Conservation (phyloP, 306 rosid species). For the Gynostemma pentaphyllum region DNA sequence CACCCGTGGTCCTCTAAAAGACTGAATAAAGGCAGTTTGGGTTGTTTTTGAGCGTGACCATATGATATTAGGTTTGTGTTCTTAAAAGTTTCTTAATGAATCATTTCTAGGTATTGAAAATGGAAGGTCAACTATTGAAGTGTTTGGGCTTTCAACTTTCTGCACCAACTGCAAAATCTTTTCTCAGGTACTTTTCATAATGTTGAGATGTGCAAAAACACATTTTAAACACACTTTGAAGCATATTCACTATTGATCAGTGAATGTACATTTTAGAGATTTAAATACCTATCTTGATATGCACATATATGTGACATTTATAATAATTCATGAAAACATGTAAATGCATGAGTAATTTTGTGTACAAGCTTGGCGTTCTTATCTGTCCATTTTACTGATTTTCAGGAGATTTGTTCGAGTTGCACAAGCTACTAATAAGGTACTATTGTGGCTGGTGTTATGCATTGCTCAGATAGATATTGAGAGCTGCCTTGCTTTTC, state of each 20-base stretch:
- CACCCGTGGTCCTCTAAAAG: neutral
- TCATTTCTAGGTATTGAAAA: slow-evolving; percentile 38
- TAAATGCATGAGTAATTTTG: neutral
- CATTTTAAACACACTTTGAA: too few relatives aligned
- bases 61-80: slow-evolving; percentile 7
- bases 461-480: neutral
- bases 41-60: neutral
- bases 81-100: slow-evolving; percentile 6
- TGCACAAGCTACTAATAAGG: slow-evolving; percentile 80
- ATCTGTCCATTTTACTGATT: slow-evolving; percentile 14
- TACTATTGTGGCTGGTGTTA: slow-evolving; percentile 18
- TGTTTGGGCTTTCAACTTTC: slow-evolving; percentile 38
- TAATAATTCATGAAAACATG: neutral
- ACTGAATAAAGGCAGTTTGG: neutral
- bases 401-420: slow-evolving; percentile 86
- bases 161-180: slow-evolving; percentile 53
- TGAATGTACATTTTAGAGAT: too few relatives aligned
- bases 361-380: neutral
- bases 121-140: slow-evolving; percentile 48
- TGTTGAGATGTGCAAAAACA: neutral
- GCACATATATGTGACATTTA: too few relatives aligned
- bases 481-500: slow-evolving; percentile 10
- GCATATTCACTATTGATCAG: too few relatives aligned
- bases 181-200: slow-evolving; percentile 58
- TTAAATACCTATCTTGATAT: too few relatives aligned